A percentile compares a stretch with the other conserved stretches of the same genome.
phyloP scores from a whole-genome alignment of 1,284 basidiomycete species.

The Sporisorium iseilematis-ciliati region DNA sequence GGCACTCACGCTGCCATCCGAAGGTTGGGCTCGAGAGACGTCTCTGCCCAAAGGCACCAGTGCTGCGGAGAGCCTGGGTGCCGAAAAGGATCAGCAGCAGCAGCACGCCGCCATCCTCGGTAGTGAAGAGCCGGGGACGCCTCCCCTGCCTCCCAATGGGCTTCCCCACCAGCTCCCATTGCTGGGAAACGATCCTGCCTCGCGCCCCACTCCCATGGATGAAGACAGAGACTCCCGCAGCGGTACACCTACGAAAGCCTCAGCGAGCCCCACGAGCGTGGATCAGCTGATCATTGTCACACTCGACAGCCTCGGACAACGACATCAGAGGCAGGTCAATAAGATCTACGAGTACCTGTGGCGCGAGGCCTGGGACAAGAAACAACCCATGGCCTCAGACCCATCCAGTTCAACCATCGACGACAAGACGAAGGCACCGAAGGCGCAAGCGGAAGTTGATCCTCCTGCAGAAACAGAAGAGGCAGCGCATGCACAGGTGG shows the following conservation, averaged over 20 bases:
- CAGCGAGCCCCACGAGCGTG: background rate
- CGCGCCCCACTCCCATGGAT: slow-evolving; percentile 17
- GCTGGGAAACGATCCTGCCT: background rate
- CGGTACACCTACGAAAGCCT: slow-evolving; percentile 1
- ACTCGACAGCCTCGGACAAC: slow-evolving; percentile 83
- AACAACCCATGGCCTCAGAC: slow-evolving; percentile 65
- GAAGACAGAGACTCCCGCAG: slow-evolving; percentile 9
- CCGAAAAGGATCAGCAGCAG: background rate
- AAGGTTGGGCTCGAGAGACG: background rate
- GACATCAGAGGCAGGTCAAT: slow-evolving; percentile 77
- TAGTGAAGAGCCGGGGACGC: slow-evolving; percentile 14
- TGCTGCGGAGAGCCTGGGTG: background rate
- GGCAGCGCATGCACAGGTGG: background rate
- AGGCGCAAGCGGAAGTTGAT: background rate
- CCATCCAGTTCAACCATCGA: background rate
- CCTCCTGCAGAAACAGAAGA: background rate
- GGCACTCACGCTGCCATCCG: background rate
- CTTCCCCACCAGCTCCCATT: slow-evolving; percentile 11
- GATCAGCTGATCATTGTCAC: slow-evolving; percentile 52
- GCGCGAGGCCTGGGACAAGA: slow-evolving; percentile 85
- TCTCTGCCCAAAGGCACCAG: background rate
- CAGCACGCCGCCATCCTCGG: background rate
- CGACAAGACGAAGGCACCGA: background rate
- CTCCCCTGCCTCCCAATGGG: slow-evolving; percentile 8
- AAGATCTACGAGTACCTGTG: slow-evolving; percentile 79